A percentile compares a stretch with the other conserved stretches of the same genome.
These are phyloP conservation scores for Pichia sp. DNA, from an alignment of 1,139 yeast genomes.

Conservation along the genomic window DNA sequence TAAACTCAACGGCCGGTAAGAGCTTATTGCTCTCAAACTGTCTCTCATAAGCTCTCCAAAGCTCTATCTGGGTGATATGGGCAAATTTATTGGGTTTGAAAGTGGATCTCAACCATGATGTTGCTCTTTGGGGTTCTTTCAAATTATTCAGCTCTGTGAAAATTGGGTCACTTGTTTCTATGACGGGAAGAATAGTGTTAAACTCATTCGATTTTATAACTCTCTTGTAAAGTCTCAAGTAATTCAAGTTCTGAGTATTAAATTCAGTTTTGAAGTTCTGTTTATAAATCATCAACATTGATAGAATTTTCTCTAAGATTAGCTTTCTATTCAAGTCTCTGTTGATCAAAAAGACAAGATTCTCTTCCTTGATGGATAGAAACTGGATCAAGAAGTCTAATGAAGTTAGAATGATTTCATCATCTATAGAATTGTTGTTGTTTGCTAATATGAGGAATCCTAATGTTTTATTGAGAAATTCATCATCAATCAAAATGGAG, in stretches of 20 bases:
- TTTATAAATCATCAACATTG: slow-evolving; percentile 53
- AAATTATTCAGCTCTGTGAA: slow-evolving; percentile 54
- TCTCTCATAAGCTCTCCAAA: slow-evolving; percentile 92
- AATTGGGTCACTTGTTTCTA: slow-evolving; percentile 33
- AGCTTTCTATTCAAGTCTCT: slow-evolving; percentile 34
- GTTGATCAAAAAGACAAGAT: slow-evolving; percentile 7
- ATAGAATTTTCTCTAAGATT: slow-evolving; percentile 49
- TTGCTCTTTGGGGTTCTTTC: slow-evolving; percentile 87
- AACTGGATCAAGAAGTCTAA: slow-evolving; percentile 64
- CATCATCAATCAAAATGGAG: slow-evolving; percentile 33
- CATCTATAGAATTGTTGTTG: slow-evolving; percentile 30
- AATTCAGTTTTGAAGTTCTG: slow-evolving; percentile 33
- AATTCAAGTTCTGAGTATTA: slow-evolving; percentile 28
- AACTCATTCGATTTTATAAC: slow-evolving; percentile 33
- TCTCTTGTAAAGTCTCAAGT: slow-evolving; percentile 34
- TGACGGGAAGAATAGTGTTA: slow-evolving; percentile 11
- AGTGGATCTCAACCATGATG: slow-evolving; percentile 91
- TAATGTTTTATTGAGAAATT: slow-evolving; percentile 36
- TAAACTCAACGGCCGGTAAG: slow-evolving; percentile 93
- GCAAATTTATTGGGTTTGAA: slow-evolving; percentile 72
- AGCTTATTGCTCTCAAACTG: slow-evolving; percentile 62
- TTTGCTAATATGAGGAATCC: slow-evolving; percentile 36
- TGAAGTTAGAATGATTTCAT: slow-evolving; percentile 56
- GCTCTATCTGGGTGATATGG: slow-evolving; percentile 89
- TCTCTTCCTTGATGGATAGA: slow-evolving; percentile 28